Conservation (phyloP, 2,329 filamentous ascomycete genomes). For the Teratosphaeriaceae sp. region DNA sequence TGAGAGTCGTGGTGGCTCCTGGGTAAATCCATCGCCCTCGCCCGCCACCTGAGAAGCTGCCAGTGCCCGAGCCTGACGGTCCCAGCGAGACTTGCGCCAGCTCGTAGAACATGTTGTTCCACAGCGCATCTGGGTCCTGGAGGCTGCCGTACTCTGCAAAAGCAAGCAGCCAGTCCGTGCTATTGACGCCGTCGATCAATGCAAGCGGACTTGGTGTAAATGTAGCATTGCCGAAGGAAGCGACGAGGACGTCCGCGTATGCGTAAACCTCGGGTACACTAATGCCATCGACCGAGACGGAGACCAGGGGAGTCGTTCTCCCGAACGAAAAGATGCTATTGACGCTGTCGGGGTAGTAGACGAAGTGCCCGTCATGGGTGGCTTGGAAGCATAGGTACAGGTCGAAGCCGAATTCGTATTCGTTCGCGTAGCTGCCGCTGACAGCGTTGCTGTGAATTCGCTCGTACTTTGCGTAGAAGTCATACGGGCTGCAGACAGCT, state of each 20-base stretch:
- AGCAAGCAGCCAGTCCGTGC: constrained; percentile 43
- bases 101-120: constrained; percentile 44
- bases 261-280: constrained; percentile 53
- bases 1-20: constrained; percentile 36
- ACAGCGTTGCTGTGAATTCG: constrained; percentile 34
- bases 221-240: constrained; percentile 34
- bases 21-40: constrained; percentile 39
- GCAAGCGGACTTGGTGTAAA: constrained; percentile 44
- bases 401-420: constrained; percentile 43
- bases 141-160: constrained; percentile 42
- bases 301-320: constrained; percentile 48
- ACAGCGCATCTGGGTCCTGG: constrained; percentile 54
- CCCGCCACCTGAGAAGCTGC: constrained; percentile 40
- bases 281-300: constrained; percentile 54
- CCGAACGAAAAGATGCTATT: constrained; percentile 46
- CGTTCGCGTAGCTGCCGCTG: constrained; percentile 32
- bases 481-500: too few relatives aligned
- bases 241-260: constrained; percentile 41
- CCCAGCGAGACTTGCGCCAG: constrained; percentile 39
- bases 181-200: constrained; percentile 52
- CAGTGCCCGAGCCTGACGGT: constrained; percentile 33
- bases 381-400: constrained; percentile 48
- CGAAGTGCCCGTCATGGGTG: constrained; percentile 61
- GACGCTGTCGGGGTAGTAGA: constrained; percentile 49
- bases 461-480: constrained; percentile 35